Evolutionary conservation across 768 basidiomycete genomes (phyloP).

Genomic region (Psilocybe cyanescens): DNA sequence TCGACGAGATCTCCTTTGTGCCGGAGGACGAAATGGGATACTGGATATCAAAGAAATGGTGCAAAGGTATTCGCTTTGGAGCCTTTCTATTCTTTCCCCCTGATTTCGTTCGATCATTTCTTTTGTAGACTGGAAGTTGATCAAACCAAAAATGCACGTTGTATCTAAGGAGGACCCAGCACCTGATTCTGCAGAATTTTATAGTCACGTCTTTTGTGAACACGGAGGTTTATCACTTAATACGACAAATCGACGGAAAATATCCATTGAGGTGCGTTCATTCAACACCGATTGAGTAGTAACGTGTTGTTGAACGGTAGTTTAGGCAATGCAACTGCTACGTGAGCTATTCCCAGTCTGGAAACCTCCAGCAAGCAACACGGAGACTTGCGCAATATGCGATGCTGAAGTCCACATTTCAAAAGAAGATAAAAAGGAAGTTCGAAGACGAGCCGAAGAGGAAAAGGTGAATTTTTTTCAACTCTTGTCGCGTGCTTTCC

Average conservation of each 20-base stretch:
- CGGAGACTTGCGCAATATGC: constrained; percentile 67
- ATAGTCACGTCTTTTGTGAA: constrained; percentile 68
- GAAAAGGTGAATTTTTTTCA: constrained; percentile 61
- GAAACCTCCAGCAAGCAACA: constrained; percentile 54
- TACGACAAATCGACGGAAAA: constrained; percentile 56
- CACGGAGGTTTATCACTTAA: constrained; percentile 67
- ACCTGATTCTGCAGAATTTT: constrained; percentile 63
- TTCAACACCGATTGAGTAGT: background rate
- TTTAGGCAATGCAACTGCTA: constrained; percentile 61
- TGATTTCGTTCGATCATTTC: constrained; percentile 3
- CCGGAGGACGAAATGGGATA: constrained; percentile 48
- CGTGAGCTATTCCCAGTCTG: constrained; percentile 65
- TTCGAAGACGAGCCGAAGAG: constrained; percentile 70
- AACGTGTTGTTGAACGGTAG: background rate
- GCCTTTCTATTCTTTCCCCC: constrained; percentile 10
- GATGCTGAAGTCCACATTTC: constrained; percentile 55
- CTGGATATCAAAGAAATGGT: constrained; percentile 83
- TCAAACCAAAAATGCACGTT: constrained; percentile 79
- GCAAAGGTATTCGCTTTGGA: constrained; percentile 56
- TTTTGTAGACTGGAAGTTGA: constrained; percentile 68
- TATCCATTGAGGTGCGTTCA: constrained; percentile 58
- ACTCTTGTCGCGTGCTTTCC: background rate
- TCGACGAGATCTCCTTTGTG: constrained; percentile 56
- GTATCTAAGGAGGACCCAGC: constrained; percentile 60
- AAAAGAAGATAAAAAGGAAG: constrained; percentile 63